A percentile compares a stretch with the other conserved stretches of the same genome.
Conservation (phyloP, 495 filamentous ascomycete genomes). For the Penicillium turbatum region DNA sequence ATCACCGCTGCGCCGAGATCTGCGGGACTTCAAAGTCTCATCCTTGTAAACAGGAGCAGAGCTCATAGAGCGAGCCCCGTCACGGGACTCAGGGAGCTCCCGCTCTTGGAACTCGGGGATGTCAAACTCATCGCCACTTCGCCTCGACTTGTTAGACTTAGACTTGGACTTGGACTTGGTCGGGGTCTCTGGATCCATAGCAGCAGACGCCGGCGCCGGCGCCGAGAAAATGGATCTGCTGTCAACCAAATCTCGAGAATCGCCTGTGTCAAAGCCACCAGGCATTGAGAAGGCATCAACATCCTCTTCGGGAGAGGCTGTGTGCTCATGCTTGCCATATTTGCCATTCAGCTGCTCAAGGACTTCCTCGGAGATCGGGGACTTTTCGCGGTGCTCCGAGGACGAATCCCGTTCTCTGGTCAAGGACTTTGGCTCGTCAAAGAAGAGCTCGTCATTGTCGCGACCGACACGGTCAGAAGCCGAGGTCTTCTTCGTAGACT, state of each 20-base stretch:
- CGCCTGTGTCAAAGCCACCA: constrained; percentile 36
- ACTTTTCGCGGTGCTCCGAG: constrained; percentile 3
- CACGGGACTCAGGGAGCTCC: too few relatives aligned
- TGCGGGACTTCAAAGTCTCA: too few relatives aligned
- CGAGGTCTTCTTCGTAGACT: constrained; percentile 12
- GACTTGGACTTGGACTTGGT: constrained; percentile 9
- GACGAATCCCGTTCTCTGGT: constrained; percentile 5
- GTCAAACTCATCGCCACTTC: background rate
- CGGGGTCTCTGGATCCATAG: background rate
- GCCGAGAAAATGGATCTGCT: background rate
- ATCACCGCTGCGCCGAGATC: background rate
- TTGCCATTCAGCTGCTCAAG: constrained; percentile 28
- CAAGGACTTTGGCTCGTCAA: constrained; percentile 20
- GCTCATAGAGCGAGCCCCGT: too few relatives aligned
- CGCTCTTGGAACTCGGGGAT: constrained; percentile 1
- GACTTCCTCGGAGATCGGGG: constrained; percentile 30
- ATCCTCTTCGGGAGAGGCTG: constrained; percentile 16
- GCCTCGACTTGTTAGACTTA: background rate
- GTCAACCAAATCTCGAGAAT: background rate
- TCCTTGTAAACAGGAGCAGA: too few relatives aligned
- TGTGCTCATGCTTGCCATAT: background rate
- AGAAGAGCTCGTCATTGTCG: constrained; percentile 19
- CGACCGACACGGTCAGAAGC: constrained; percentile 8
- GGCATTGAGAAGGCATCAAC: constrained; percentile 37
- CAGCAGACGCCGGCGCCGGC: background rate